Evolutionary conservation across 495 filamentous ascomycete genomes (phyloP).

Genomic region (Trichocladium antarcticum): DNA sequence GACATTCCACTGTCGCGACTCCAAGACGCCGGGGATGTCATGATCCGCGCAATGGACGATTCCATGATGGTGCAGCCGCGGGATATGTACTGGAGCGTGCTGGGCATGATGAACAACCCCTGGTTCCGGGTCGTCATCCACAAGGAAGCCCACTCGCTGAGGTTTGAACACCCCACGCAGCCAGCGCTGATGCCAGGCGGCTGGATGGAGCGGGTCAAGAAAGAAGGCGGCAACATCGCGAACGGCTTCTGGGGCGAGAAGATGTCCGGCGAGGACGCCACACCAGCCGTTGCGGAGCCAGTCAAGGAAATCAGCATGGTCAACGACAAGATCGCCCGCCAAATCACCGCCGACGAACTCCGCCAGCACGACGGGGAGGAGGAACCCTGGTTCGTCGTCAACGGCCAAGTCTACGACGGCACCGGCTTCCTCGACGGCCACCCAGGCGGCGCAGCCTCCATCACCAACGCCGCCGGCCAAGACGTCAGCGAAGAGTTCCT

Average conservation of each 20-base stretch:
- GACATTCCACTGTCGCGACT: constrained; percentile 57
- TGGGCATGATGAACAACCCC: constrained; percentile 98
- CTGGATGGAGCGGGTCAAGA: constrained; percentile 96
- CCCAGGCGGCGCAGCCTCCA: constrained; percentile 82
- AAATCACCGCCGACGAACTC: constrained; percentile 63
- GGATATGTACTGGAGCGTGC: constrained; percentile 94
- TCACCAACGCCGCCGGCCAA: constrained; percentile 69
- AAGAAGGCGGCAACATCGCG: constrained; percentile 64
- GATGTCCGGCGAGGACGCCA: constrained; percentile 45
- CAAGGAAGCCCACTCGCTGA: constrained; percentile 53
- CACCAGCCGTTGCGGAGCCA: constrained; percentile 26
- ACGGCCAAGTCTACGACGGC: constrained; percentile 88
- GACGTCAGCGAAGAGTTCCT: constrained; percentile 92
- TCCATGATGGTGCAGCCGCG: constrained; percentile 75
- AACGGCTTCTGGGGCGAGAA: constrained; percentile 87
- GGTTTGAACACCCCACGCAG: constrained; percentile 87
- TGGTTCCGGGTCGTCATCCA: constrained; percentile 81
- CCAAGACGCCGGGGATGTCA: constrained; percentile 53
- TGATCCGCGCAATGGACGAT: constrained; percentile 89
- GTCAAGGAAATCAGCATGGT: constrained; percentile 70
- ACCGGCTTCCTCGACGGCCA: constrained; percentile 74
- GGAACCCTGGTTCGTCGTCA: constrained; percentile 83
- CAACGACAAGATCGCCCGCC: constrained; percentile 51
- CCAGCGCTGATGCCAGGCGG: constrained; percentile 69
- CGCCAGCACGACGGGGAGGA: constrained; percentile 53